Conservation (phyloP, 2,329 filamentous ascomycete species). For the Phialophora tarda region DNA sequence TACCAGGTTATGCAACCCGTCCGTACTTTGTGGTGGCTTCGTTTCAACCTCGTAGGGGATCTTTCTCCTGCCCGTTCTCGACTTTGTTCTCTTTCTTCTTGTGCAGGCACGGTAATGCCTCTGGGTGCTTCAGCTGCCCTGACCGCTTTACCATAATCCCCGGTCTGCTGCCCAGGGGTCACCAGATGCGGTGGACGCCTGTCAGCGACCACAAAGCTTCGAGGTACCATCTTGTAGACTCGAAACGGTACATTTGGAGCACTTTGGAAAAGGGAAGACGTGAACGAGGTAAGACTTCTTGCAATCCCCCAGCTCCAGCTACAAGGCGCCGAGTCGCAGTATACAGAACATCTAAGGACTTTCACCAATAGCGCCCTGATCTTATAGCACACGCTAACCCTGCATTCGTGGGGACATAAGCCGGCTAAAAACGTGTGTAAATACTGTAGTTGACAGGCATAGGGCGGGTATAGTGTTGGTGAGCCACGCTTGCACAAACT, state of each 20-base stretch:
- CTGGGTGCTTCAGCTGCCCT: slow-evolving; percentile 3
- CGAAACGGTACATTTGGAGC: slow-evolving; percentile 19
- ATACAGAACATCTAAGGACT: slow-evolving; percentile 2
- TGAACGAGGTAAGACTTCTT: slow-evolving; percentile 8
- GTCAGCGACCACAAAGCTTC: slow-evolving; percentile 24
- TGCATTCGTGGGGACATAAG: not conserved
- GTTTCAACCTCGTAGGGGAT: slow-evolving; percentile 30
- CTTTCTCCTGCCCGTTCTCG: slow-evolving; percentile 10
- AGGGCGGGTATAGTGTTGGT: not conserved
- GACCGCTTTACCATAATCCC: not conserved
- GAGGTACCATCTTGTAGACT: slow-evolving; percentile 21
- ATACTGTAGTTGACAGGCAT: not conserved
- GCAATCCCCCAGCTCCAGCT: not conserved
- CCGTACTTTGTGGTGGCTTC: slow-evolving; percentile 31
- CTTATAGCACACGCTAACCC: slow-evolving; percentile 8
- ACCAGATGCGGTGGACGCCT: slow-evolving; percentile 6
- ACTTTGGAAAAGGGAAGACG: not conserved
- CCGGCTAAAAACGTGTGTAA: not conserved
- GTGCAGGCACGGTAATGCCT: not conserved
- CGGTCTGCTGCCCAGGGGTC: slow-evolving; percentile 4
- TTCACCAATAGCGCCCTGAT: slow-evolving; percentile 1
- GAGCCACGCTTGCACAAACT: not conserved
- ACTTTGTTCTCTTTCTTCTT: not conserved
- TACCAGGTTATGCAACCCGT: slow-evolving; percentile 32
- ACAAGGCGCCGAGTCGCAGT: not conserved